These are phyloP conservation scores for Zangia roseola DNA, from an alignment of 768 basidiomycete genomes.

Conservation along the genomic window DNA sequence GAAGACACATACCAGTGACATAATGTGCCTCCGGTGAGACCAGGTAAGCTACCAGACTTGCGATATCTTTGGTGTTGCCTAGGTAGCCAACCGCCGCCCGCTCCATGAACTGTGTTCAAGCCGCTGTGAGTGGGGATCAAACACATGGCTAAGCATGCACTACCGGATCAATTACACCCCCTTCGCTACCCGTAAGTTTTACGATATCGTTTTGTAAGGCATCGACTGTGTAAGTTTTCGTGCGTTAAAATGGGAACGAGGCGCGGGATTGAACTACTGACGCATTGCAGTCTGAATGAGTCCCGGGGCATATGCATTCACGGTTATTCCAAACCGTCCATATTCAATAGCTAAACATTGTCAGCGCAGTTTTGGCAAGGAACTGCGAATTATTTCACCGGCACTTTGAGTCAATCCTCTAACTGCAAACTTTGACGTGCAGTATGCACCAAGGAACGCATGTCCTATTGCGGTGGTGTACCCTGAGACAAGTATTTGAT, in stretches of 20 bases:
- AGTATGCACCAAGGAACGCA: conserved; percentile 31
- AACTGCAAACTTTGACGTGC: conserved; percentile 42
- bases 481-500: background rate
- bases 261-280: conserved; percentile 5
- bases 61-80: conserved; percentile 33
- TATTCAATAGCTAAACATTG: conserved; percentile 31
- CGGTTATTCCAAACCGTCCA: conserved; percentile 31
- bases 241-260: background rate
- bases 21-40: conserved; percentile 33
- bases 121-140: background rate
- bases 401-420: conserved; percentile 40
- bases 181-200: conserved; percentile 9
- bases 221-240: conserved; percentile 10
- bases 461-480: conserved; percentile 25
- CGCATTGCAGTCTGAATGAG: conserved; percentile 28
- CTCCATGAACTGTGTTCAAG: conserved; percentile 9
- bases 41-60: conserved; percentile 37
- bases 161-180: conserved; percentile 18
- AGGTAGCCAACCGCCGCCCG: conserved; percentile 20
- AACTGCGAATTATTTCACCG: conserved; percentile 6
- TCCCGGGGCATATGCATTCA: conserved; percentile 37
- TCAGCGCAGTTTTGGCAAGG: background rate
- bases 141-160: background rate
- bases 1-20: conserved; percentile 30
- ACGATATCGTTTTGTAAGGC: conserved; percentile 12